Evolutionary conservation across 2,329 filamentous ascomycete species (phyloP), one percentile per base, ranked within the genome.

Genomic region (Penicillium freii): DNA sequence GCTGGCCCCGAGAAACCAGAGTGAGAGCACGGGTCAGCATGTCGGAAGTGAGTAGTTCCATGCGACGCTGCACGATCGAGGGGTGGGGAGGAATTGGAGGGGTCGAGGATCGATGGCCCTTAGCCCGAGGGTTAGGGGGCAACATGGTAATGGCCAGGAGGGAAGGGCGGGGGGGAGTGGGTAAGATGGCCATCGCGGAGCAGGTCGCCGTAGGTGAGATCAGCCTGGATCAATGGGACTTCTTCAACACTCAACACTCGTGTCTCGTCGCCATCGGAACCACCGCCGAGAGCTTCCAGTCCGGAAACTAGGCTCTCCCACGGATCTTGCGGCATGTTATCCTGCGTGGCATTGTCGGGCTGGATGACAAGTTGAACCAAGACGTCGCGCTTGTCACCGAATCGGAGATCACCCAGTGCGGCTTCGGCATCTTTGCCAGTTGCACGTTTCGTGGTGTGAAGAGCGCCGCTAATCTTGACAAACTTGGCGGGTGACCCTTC

Each of bases 261-360:
- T 68, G 91, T 88, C 42, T 94, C 91, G 60, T 97, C 93, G 57
- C 87, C 87, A 63, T 97, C 94, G 48, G 91, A 80, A 0, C 91
- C 86, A 1, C 93, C 94, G 23, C 94, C 92, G 2, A 99, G 84
- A 4, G 93, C 94, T 76, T 99, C 94, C 11, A 99, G 78, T 0
- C 93, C 93, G 5, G 94, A 97, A 21, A 99, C 91, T 59, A 99
- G 93, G 49, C 91, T 94, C 75, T 97, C 94, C 94, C 94, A 99
- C 0, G 92, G 88, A 70, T 99, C 94, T 69, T 96, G 90, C 7
- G 92, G 92, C 40, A 95, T 81, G 67, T 91, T 87, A 61, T 99
- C 94, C 59, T 91, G 89, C 0, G 85, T 83, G 1, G 88, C 82
- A 61, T 85, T 94, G 72, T 99, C 94, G 0, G 94, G 91, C 34